Evolutionary conservation across 805 yeast genomes (phyloP).

Genomic region (Kuraishia piskuri): DNA sequence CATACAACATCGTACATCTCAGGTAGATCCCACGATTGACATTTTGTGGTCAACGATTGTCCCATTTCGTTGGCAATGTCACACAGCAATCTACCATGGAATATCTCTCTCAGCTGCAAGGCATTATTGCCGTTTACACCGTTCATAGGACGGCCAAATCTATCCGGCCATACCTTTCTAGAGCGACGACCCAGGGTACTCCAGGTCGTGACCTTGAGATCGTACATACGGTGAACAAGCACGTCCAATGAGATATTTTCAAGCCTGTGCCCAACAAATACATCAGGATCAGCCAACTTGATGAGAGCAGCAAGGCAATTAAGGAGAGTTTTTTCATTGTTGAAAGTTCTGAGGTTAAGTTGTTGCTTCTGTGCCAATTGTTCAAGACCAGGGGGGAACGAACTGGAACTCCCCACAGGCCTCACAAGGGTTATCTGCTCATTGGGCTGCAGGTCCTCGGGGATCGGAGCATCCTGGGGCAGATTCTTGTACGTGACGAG

Average conservation of each 20-base stretch:
- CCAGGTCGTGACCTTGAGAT: slow-evolving; percentile 67
- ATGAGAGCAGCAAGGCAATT: slow-evolving; percentile 67
- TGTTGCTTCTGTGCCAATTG: slow-evolving; percentile 48
- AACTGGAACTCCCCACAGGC: slow-evolving; percentile 54
- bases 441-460: slow-evolving; percentile 51
- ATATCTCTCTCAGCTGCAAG: slow-evolving; percentile 52
- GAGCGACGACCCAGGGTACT: slow-evolving; percentile 76
- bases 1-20: slow-evolving; percentile 87
- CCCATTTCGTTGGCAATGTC: slow-evolving; percentile 95
- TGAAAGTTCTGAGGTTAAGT: slow-evolving; percentile 47
- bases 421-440: slow-evolving; percentile 67
- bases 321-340: slow-evolving; percentile 66
- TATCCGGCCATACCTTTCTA: slow-evolving; percentile 71
- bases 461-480: slow-evolving; percentile 69
- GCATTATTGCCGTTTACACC: slow-evolving; percentile 33
- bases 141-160: slow-evolving; percentile 37
- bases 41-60: slow-evolving; percentile 80
- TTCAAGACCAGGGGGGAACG: slow-evolving; percentile 71
- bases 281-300: slow-evolving; percentile 80
- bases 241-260: slow-evolving; percentile 76
- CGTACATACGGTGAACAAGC: slow-evolving; percentile 72
- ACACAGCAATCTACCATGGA: slow-evolving; percentile 82
- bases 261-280: slow-evolving; percentile 78
- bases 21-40: slow-evolving; percentile 88
- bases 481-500: slow-evolving; percentile 61